Evolutionary conservation across 768 basidiomycete genomes (phyloP).

Genomic region (Calocybe indica): DNA sequence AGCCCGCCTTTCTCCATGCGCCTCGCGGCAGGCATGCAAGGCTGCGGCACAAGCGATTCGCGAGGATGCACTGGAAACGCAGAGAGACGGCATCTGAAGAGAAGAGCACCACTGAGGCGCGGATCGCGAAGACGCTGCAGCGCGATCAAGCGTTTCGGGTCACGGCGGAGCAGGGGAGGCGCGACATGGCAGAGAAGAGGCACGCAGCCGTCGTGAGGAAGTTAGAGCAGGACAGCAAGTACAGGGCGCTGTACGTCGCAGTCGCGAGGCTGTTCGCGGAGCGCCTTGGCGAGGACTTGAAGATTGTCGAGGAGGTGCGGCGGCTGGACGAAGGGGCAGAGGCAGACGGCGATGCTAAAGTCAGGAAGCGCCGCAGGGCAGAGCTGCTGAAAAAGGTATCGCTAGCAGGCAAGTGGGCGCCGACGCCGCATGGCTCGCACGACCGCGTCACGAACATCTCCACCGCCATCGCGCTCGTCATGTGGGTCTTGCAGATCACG

Average conservation of each 20-base stretch:
- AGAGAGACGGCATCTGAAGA: conserved; percentile 9
- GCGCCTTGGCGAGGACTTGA: conserved; percentile 43
- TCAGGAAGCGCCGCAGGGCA: conserved; percentile 5
- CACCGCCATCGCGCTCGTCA: conserved; percentile 52
- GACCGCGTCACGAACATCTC: conserved; percentile 61
- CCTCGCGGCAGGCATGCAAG: conserved; percentile 6
- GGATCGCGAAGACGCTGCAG: conserved; percentile 14
- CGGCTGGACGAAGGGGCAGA: conserved; percentile 24
- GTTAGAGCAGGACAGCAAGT: conserved; percentile 38
- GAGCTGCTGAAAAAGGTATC: conserved; percentile 37
- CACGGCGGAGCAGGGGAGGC: conserved; percentile 17
- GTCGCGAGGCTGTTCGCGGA: conserved; percentile 57
- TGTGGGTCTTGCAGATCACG: conserved; percentile 31
- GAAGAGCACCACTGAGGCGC: conserved; percentile 10
- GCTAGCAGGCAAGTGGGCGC: conserved; percentile 68
- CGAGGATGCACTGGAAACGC: neutral
- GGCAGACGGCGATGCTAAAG: neutral
- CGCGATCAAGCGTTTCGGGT: conserved; percentile 12
- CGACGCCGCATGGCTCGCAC: conserved; percentile 50
- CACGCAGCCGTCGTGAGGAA: conserved; percentile 8
- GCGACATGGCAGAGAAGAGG: conserved; percentile 15
- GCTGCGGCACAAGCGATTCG: neutral
- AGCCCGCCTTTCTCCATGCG: conserved; percentile 24
- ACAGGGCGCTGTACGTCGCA: conserved; percentile 56
- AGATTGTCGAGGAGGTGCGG: conserved; percentile 28